A percentile compares a stretch with the other conserved stretches of the same genome.
phyloP scores from a whole-genome alignment of 305 asterid genomes.

The Solanum aculeatissimum region DNA sequence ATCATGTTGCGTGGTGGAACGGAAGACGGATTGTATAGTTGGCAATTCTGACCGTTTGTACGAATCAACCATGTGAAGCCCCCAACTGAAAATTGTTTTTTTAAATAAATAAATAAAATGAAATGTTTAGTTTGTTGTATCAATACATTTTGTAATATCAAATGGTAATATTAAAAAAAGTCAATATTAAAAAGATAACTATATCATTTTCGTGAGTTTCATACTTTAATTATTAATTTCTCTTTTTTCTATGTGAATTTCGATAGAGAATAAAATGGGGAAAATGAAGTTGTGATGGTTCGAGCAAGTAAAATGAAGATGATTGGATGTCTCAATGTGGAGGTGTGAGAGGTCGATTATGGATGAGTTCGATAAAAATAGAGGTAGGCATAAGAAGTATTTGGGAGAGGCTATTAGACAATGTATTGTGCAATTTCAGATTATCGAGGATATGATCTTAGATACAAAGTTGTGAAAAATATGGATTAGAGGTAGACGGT shows the following conservation, averaged over 20 bases:
- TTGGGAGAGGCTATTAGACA: background rate
- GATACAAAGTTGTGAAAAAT: too few species aligned
- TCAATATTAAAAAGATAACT: background rate
- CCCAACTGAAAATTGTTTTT: background rate
- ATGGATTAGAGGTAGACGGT: too few species aligned
- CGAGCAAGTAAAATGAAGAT: background rate
- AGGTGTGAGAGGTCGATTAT: background rate
- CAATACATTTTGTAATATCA: background rate
- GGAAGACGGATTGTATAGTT: background rate
- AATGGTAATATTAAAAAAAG: background rate
- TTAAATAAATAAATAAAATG: background rate
- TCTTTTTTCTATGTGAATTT: background rate
- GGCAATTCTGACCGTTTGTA: background rate
- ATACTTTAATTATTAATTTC: background rate
- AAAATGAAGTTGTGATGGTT: background rate
- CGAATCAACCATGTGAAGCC: background rate
- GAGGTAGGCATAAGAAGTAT: background rate
- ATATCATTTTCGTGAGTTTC: background rate
- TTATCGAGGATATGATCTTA: background rate
- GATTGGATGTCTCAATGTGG: fast-evolving
- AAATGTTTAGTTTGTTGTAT: background rate
- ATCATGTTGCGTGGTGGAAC: background rate
- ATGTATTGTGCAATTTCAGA: background rate
- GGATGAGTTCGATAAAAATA: background rate
- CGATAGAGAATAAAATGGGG: background rate